These are phyloP conservation scores for Acer campestre DNA, from an alignment of 345 rosid genomes.

Conservation along the genomic window DNA sequence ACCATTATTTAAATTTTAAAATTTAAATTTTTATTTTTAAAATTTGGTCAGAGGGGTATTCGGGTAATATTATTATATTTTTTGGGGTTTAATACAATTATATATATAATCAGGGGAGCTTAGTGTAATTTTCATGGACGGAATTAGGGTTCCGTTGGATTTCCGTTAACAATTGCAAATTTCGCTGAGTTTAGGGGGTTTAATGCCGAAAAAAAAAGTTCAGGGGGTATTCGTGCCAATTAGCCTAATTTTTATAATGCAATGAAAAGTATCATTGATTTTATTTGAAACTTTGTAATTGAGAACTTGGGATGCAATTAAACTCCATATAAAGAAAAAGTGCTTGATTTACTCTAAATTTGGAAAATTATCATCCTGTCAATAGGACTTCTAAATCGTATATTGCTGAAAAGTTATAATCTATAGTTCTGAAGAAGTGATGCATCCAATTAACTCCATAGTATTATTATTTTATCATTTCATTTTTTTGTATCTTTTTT, in stretches of 20 bases:
- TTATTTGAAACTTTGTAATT: not conserved
- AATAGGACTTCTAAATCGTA: not conserved
- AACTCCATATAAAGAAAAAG: not conserved
- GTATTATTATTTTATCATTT: not conserved
- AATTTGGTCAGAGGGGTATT: no score
- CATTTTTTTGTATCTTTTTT: not conserved
- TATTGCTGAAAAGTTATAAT: not conserved
- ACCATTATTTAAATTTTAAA: no score
- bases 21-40: no score
- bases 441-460: constrained; percentile 1
- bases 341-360: not conserved
- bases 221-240: no score
- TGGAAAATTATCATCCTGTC: not conserved
- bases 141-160: no score
- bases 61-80: no score
- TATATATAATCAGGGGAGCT: no score
- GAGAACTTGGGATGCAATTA: not conserved
- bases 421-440: not conserved
- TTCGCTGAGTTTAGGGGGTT: no score
- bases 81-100: no score
- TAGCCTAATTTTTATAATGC: not conserved
- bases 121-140: no score
- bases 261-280: not conserved
- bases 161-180: no score
- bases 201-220: no score